Evolutionary conservation across 1,284 basidiomycete species (phyloP).

Genomic region (Apiotrichum siamense): DNA sequence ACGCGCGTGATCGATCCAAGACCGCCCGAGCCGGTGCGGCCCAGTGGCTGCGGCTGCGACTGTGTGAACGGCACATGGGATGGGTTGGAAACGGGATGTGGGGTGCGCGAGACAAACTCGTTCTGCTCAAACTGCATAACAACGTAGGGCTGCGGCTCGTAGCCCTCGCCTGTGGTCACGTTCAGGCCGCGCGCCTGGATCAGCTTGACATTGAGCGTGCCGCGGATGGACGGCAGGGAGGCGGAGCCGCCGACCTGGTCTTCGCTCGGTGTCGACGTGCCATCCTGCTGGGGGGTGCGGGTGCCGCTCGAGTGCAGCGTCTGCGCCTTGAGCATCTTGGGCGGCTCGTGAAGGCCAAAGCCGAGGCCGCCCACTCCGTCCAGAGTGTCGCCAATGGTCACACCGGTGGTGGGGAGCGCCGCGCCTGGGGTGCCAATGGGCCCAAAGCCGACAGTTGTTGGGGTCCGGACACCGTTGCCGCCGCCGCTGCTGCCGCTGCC

Average conservation of each 20-base stretch:
- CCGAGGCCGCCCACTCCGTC: constrained; percentile 35
- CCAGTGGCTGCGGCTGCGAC: constrained; percentile 33
- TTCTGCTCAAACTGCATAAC: constrained; percentile 99
- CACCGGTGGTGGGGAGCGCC: constrained; percentile 41
- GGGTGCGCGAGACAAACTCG: constrained; percentile 92
- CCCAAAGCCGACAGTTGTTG: constrained; percentile 39
- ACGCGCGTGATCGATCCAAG: constrained; percentile 60
- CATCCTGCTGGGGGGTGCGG: constrained; percentile 23
- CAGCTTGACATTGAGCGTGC: constrained; percentile 92
- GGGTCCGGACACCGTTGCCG: constrained; percentile 32
- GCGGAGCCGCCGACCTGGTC: constrained; percentile 2
- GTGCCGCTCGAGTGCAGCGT: constrained; percentile 29
- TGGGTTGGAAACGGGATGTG: constrained; percentile 46
- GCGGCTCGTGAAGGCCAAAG: constrained; percentile 46
- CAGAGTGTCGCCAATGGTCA: constrained; percentile 42
- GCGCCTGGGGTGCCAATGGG: constrained; percentile 45
- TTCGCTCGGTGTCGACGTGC: constrained; percentile 7
- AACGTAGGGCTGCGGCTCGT: constrained; percentile 71
- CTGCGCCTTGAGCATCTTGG: constrained; percentile 48
- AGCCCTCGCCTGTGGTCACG: constrained; percentile 56
- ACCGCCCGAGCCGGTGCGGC: constrained; percentile 29
- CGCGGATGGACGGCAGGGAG: constrained; percentile 30
- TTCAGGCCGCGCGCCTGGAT: constrained; percentile 85
- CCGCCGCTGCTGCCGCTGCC: constrained; percentile 32
- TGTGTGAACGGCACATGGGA: constrained; percentile 41